phyloP scores from a whole-genome alignment of 495 filamentous ascomycete species.

The Hyaloscypha finlandica region DNA sequence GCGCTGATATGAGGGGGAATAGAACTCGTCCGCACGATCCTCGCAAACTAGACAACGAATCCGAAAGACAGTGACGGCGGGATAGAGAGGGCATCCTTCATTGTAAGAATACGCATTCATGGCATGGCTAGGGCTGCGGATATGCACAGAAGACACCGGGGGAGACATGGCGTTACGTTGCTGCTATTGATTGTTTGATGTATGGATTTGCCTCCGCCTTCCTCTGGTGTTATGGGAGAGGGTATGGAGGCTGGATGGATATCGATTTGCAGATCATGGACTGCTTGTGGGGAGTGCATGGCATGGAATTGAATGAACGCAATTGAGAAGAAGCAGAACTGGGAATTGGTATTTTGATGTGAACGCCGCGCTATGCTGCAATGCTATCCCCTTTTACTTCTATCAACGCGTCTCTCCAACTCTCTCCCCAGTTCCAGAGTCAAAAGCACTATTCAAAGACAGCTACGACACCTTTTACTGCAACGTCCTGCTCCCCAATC shows the following conservation, averaged over 20 bases:
- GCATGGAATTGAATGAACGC: slow-evolving; percentile 3
- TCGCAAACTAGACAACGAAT: slow-evolving; percentile 69
- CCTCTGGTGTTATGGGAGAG: background rate
- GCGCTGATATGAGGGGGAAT: slow-evolving; percentile 1
- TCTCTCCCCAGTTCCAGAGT: background rate
- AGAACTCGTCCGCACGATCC: slow-evolving; percentile 93
- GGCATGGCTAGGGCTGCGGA: slow-evolving; percentile 30
- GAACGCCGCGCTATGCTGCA: slow-evolving; percentile 9
- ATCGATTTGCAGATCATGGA: background rate
- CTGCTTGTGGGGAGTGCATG: background rate
- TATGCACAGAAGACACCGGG: slow-evolving; percentile 6
- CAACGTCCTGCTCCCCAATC: slow-evolving; percentile 26
- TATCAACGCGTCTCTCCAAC: background rate
- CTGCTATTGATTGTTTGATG: slow-evolving; percentile 7
- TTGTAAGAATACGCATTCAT: slow-evolving; percentile 31
- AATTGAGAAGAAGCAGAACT: background rate
- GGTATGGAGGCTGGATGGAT: background rate
- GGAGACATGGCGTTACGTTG: slow-evolving; percentile 15
- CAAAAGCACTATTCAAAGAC: slow-evolving; percentile 15
- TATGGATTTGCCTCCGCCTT: background rate
- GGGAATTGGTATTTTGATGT: background rate
- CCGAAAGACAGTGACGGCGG: background rate
- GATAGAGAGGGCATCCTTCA: background rate
- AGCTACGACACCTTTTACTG: background rate
- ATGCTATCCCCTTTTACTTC: no score